Conservation (phyloP, 352 stramenopile species). For the Phytophthora fragariaefolia region DNA sequence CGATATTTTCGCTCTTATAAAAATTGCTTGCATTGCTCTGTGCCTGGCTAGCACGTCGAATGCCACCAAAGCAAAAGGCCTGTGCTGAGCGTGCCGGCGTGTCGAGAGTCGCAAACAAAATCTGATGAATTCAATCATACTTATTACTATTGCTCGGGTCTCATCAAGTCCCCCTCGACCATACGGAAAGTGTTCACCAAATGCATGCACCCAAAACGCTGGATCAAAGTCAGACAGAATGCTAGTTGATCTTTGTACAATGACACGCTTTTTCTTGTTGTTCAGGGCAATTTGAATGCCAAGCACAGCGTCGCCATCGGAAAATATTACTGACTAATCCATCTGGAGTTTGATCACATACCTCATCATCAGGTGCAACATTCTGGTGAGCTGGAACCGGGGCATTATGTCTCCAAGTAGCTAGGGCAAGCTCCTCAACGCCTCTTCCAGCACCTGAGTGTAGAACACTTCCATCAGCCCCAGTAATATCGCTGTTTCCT, state of each 20-base stretch:
- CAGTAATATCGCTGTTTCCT: no score
- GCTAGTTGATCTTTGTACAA: slow-evolving; percentile 21
- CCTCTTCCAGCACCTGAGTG: neutral
- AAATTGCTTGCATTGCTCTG: slow-evolving; percentile 8
- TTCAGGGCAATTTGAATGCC: neutral
- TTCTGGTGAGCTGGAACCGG: neutral
- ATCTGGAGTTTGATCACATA: slow-evolving; percentile 4
- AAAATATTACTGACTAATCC: neutral
- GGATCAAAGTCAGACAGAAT: slow-evolving; percentile 33
- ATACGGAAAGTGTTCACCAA: slow-evolving; percentile 17
- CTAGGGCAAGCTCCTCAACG: neutral
- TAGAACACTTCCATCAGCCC: no score
- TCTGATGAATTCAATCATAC: slow-evolving; percentile 2
- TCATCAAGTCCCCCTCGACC: slow-evolving; percentile 29
- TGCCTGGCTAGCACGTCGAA: slow-evolving; percentile 12
- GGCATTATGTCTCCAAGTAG: slow-evolving; percentile 4
- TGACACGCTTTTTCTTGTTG: neutral
- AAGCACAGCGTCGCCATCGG: neutral
- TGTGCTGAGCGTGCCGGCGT: neutral
- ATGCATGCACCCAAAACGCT: slow-evolving; percentile 22
- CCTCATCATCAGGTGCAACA: neutral
- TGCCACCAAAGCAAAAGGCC: slow-evolving; percentile 5
- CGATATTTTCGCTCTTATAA: slow-evolving; percentile 1
- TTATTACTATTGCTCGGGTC: slow-evolving; percentile 7
- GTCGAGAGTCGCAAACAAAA: slow-evolving; percentile 10